Evolutionary conservation across 768 basidiomycete genomes (phyloP).

Genomic region (Jaapia argillacea): DNA sequence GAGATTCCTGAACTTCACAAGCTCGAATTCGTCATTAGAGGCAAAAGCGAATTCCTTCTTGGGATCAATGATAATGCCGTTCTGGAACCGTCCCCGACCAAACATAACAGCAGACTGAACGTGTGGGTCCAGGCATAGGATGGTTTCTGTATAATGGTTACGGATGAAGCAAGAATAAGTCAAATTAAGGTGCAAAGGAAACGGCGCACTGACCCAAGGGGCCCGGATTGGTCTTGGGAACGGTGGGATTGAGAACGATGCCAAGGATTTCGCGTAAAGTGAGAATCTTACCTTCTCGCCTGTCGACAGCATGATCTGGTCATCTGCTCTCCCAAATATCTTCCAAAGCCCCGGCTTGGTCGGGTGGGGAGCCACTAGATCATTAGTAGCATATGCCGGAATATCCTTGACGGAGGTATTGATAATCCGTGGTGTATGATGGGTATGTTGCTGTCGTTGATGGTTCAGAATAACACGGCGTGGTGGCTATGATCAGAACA

Average conservation of each 20-base stretch:
- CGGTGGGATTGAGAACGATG: not conserved
- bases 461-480: not conserved
- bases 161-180: slow-evolving; percentile 3
- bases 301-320: slow-evolving; percentile 29
- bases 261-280: not conserved
- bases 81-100: slow-evolving; percentile 20
- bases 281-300: slow-evolving; percentile 22
- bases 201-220: slow-evolving; percentile 19
- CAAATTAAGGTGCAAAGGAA: not conserved
- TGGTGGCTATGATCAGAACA: not conserved
- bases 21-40: slow-evolving; percentile 12
- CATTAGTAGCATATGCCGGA: slow-evolving; percentile 26
- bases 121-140: slow-evolving; percentile 20
- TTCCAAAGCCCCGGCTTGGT: slow-evolving; percentile 25
- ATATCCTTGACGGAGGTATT: not conserved
- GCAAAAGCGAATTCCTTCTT: slow-evolving; percentile 14
- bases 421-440: not conserved
- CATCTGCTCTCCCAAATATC: slow-evolving; percentile 25
- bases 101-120: slow-evolving; percentile 21
- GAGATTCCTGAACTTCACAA: slow-evolving; percentile 12
- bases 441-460: not conserved
- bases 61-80: slow-evolving; percentile 24
- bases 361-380: slow-evolving; percentile 31
- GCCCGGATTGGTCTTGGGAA: slow-evolving; percentile 22
- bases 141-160: slow-evolving; percentile 23